These are phyloP conservation scores for Nannizzia gypsea DNA, from an alignment of 2,329 filamentous ascomycete genomes.

Conservation along the genomic window DNA sequence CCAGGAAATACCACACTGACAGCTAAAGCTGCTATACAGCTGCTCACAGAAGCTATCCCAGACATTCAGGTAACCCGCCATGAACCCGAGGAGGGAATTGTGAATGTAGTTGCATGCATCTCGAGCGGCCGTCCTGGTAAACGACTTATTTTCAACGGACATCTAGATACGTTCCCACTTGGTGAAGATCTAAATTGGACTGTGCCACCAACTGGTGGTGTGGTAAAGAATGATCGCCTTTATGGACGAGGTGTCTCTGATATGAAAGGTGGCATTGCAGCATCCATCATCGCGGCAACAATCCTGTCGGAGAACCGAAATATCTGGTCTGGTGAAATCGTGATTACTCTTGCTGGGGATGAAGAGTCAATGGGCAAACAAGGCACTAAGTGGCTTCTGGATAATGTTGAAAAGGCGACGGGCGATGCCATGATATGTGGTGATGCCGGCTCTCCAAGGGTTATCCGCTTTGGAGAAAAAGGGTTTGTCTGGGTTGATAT, in stretches of 20 bases:
- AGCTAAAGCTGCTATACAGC: conserved; percentile 6
- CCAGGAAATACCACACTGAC: conserved; percentile 9
- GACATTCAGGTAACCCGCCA: conserved; percentile 9
- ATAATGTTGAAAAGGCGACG: conserved; percentile 7
- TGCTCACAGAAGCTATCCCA: conserved; percentile 8
- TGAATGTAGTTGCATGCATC: conserved; percentile 10
- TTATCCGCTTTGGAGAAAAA: conserved; percentile 12
- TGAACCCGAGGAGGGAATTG: conserved; percentile 4
- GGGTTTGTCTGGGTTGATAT: conserved; percentile 12
- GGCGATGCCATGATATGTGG: conserved; percentile 12
- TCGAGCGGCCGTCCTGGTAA: conserved; percentile 10
- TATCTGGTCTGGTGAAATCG: conserved; percentile 11
- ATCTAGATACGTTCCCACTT: conserved; percentile 11
- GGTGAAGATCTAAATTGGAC: conserved; percentile 6
- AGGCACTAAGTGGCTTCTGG: conserved; percentile 10
- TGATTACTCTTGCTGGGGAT: conserved; percentile 11
- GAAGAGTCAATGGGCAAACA: conserved; percentile 10
- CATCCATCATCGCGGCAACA: conserved; percentile 9
- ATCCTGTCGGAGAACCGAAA: conserved; percentile 9
- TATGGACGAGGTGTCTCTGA: conserved; percentile 11
- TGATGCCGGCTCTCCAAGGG: conserved; percentile 8
- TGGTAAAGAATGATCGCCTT: conserved; percentile 9
- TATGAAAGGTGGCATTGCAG: conserved; percentile 12
- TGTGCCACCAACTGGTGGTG: conserved; percentile 4
- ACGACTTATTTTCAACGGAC: conserved; percentile 11